Evolutionary conservation across 306 rosid species (phyloP), one percentile per base, ranked within the genome.

Genomic region (Pachyrhizus erosus): DNA sequence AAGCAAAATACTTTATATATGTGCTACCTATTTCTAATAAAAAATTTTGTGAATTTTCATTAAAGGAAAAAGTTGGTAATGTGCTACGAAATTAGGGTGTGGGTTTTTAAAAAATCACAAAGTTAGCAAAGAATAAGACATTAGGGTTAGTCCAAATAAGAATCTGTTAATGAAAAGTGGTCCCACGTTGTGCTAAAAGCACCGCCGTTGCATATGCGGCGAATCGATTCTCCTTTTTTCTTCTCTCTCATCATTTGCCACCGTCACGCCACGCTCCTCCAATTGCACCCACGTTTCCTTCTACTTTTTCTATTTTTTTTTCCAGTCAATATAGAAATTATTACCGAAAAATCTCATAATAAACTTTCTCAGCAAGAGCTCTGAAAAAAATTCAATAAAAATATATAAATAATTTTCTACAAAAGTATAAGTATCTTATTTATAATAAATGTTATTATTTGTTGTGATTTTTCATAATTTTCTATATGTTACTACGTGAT

Each of bases 191-290:
- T 78, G 76, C 68, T 72, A 42, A 75, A 88, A 80, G 87, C 87
- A 86, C 82, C 82, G 81, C 82, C 89, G 89, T 83, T 83, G 61
- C 24, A 34, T 76, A 86, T 84, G 97, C 89, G 90, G 94, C 91
- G 89, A 90, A 85, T 66, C 54, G 97, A 81, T 78, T 89, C 91
- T 61, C 17, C 33, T 49, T 65, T 71, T 45, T 64, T 62, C 27
- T 27, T 64, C 65, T 29, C 68, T 20, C 61, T 70, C 75, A 51
- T 72, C 77, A 65, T 23, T n/a, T 26, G 61, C 79, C 90, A 86
- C 86, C 87, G 80, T 91, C 83, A 77, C 57, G 72, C 84, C 86
- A 78, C 83, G 55, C 82, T 61, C 84, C 70, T 31, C 81, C 64
- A 54, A 64, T 39, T 40, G 13, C 80, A 51, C 57, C 66, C 84